Evolutionary conservation across 2,329 filamentous ascomycete species (phyloP), one percentile per base, ranked within the genome.

Genomic region (Botrytis deweyae): DNA sequence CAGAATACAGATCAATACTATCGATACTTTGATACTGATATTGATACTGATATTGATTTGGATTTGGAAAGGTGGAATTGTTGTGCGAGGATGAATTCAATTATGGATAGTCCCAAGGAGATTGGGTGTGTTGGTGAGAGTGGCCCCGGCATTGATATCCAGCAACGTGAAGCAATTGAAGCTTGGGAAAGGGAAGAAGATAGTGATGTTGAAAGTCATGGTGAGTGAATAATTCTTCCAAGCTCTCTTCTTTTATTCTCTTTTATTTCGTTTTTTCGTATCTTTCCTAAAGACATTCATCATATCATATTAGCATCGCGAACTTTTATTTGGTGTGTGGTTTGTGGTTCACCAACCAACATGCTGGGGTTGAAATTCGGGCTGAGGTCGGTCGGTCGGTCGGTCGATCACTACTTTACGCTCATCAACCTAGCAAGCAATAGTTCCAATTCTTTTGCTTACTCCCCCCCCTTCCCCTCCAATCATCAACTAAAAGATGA

Each of bases 31-130:
- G 22, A 62, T 62, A 36, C 36, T 18, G 18, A 33, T 10, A 12
- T 65, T 46, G 52, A 63, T 20, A 4, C n/a, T 5, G 61, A 40
- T 18, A 18, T 44, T 8, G 20, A 52, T 10, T 38, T 67, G 44
- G 64, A 49, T 29, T 20, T 72, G 25, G 64, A 69, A 12, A 63
- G 36, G 72, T 73, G 72, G 72, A 73, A 73, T 62, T 69, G 65
- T n/a, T 70, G 72, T n/a, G 72, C 65, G 29, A 63, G 72, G 40
- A 67, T 67, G 70, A 67, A 72, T 67, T 61, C 38, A 58, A 63
- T 55, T 1, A 58, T 63, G 33, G 55, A 55, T 25, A 29, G n/a
- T 18, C n/a, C n/a, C 14, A 40, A n/a, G 25, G 25, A 40, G 18
- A 36, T 49, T 49, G 42, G 9, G 42, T n/a, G 49, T 44, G 33